A percentile compares a stretch with the other conserved stretches of the same genome.
Evolutionary conservation across 805 yeast species (phyloP).

Genomic region (Metschnikowia corniflorae): DNA sequence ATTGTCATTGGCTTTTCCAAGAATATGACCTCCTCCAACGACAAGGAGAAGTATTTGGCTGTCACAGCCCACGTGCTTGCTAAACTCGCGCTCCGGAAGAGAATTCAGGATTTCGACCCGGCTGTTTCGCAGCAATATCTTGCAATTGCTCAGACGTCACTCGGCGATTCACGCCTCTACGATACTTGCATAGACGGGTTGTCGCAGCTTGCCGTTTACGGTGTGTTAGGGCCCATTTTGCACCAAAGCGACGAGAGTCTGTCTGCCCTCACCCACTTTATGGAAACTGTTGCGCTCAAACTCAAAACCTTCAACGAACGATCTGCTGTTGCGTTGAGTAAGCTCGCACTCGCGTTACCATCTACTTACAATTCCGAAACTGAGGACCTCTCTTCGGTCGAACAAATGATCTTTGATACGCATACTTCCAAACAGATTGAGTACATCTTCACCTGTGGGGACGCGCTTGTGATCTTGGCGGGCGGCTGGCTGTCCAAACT

Average conservation of each 20-base stretch:
- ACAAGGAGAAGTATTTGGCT: constrained; percentile 23
- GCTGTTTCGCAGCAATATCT: constrained; percentile 12
- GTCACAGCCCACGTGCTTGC: constrained; percentile 46
- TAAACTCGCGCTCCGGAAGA: constrained; percentile 35
- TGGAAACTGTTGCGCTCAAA: constrained; percentile 29
- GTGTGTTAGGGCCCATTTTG: constrained; percentile 40
- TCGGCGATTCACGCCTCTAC: constrained; percentile 23
- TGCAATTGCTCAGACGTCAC: constrained; percentile 11
- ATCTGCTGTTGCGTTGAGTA: constrained; percentile 54
- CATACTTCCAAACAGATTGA: constrained; percentile 73
- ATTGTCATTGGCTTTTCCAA: constrained; percentile 1
- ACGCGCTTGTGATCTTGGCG: constrained; percentile 68
- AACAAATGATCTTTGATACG: constrained; percentile 50
- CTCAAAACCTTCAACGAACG: constrained; percentile 58
- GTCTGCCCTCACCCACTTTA: constrained; percentile 19
- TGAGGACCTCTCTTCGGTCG: constrained; percentile 29
- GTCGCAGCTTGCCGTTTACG: constrained; percentile 44
- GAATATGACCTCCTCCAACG: constrained; percentile 12
- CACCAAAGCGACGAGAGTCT: constrained; percentile 6
- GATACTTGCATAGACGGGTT: constrained; percentile 35
- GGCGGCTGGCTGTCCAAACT: constrained; percentile 72
- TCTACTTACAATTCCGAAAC: constrained; percentile 9
- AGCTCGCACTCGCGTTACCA: constrained; percentile 43
- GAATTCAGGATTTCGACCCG: constrained; percentile 15
- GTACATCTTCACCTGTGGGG: constrained; percentile 74